Conservation (phyloP, 2,329 filamentous ascomycete species). For the Penicillium sp. region DNA sequence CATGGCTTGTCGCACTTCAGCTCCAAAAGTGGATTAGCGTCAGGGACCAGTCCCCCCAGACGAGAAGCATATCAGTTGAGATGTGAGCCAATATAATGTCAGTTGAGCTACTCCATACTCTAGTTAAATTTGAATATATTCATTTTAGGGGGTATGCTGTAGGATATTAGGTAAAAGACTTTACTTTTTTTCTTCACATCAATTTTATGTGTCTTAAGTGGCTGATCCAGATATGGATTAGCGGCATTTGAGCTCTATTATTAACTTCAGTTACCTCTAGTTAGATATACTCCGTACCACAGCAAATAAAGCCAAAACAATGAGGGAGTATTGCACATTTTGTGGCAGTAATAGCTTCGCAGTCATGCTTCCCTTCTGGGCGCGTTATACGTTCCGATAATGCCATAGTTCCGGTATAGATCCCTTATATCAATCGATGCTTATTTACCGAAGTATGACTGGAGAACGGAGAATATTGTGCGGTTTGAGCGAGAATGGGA, state of each 20-base stretch:
- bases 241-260: constrained; percentile 2
- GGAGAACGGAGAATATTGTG: too few species aligned
- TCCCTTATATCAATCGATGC: too few species aligned
- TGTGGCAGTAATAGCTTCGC: too few species aligned
- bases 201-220: constrained; percentile 4
- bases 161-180: background rate
- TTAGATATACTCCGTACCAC: too few species aligned
- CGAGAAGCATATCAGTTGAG: too few species aligned
- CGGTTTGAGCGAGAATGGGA: too few species aligned
- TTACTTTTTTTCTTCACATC: background rate
- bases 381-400: too few species aligned
- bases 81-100: background rate
- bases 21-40: constrained; percentile 10
- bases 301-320: too few species aligned
- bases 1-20: constrained; percentile 4
- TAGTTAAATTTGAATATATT: background rate
- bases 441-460: too few species aligned
- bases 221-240: background rate
- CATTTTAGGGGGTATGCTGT: background rate
- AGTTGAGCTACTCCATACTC: background rate
- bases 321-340: too few species aligned
- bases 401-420: too few species aligned
- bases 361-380: too few species aligned
- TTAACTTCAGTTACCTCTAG: background rate
- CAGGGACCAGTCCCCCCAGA: constrained; percentile 9